Conservation (phyloP, 2,329 filamentous ascomycete species). For the Drechslerella stenobrocha region DNA sequence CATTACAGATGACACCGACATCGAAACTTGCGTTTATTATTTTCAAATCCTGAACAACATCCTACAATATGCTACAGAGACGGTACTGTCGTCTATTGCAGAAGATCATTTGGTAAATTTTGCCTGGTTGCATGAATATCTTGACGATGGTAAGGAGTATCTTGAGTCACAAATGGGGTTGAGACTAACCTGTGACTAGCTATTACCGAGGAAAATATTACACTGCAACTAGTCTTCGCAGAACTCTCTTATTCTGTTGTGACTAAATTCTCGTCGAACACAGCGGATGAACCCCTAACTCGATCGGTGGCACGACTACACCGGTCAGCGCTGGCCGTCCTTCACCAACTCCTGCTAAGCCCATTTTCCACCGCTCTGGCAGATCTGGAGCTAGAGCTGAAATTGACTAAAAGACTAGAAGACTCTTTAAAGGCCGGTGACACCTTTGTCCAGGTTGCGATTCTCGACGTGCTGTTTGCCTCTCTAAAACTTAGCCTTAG, state of each 20-base stretch:
- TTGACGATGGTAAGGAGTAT: conserved; percentile 48
- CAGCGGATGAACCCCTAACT: conserved; percentile 51
- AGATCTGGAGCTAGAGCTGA: conserved; percentile 69
- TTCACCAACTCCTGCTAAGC: conserved; percentile 70
- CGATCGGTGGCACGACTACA: conserved; percentile 69
- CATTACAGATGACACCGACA: conserved; percentile 66
- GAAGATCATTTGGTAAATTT: conserved; percentile 22
- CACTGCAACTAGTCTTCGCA: conserved; percentile 70
- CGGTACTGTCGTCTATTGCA: conserved; percentile 22
- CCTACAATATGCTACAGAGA: conserved; percentile 60
- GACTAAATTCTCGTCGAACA: conserved; percentile 61
- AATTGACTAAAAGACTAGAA: conserved; percentile 70
- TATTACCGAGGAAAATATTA: conserved; percentile 60
- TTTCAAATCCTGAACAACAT: conserved; percentile 74
- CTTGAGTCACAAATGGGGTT: background rate
- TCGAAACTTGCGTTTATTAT: conserved; percentile 77
- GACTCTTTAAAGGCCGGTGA: conserved; percentile 65
- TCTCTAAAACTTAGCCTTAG: conserved; percentile 66
- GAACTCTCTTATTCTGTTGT: conserved; percentile 62
- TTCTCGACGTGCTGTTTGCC: conserved; percentile 77
- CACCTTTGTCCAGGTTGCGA: conserved; percentile 71
- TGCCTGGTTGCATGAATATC: conserved; percentile 37
- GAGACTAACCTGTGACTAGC: conserved; percentile 6
- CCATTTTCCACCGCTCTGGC: conserved; percentile 65
- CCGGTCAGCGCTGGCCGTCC: conserved; percentile 69